Conservation (phyloP, 768 basidiomycete species). For the Nevesoporus exiguus region DNA sequence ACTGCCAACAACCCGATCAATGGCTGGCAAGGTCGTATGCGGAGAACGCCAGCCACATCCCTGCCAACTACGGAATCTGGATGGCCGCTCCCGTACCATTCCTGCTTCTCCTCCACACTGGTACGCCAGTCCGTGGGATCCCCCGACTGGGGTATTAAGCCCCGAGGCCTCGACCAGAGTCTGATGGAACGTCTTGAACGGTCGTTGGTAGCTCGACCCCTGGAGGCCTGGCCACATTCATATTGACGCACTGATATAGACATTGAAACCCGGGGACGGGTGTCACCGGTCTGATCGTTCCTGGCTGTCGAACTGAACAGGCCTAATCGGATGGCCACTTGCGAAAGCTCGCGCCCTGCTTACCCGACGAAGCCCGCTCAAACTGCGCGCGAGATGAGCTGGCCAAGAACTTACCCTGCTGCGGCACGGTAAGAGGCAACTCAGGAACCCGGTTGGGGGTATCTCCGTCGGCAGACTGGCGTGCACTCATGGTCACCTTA, state of each 20-base stretch:
- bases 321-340: background rate
- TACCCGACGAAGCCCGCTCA: background rate
- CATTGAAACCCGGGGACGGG: background rate
- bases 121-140: background rate
- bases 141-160: background rate
- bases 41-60: background rate
- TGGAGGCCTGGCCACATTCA: background rate
- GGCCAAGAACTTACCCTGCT: background rate
- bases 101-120: background rate
- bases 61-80: background rate
- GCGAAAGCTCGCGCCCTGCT: background rate
- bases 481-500: background rate
- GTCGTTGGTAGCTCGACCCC: background rate
- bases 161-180: background rate
- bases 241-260: background rate
- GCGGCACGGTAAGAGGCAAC: background rate
- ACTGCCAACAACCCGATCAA: too few species aligned
- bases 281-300: background rate
- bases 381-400: background rate
- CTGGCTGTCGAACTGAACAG: background rate
- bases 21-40: too few species aligned
- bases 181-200: background rate
- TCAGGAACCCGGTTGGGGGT: background rate
- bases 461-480: constrained; percentile 5
- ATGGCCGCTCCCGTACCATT: background rate